phyloP scores from a whole-genome alignment of 495 filamentous ascomycete genomes.

The Aspergillus olivimuriae region DNA sequence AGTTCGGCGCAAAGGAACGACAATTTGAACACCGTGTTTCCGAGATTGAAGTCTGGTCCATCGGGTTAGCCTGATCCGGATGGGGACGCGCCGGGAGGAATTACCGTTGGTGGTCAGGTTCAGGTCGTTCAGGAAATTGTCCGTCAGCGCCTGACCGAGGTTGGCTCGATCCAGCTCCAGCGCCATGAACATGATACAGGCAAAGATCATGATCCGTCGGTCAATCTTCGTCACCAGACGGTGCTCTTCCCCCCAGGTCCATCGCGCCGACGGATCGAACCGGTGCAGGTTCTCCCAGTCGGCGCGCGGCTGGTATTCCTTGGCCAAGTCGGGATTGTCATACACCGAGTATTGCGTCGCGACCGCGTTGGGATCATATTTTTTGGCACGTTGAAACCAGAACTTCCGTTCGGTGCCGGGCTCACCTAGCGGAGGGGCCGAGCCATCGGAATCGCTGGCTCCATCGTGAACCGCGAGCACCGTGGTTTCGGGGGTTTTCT shows the following conservation, averaged over 20 bases:
- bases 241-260: conserved; percentile 43
- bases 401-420: not conserved
- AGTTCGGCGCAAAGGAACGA: conserved; percentile 55
- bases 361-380: conserved; percentile 40
- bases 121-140: conserved; percentile 49
- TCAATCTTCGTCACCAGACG: conserved; percentile 30
- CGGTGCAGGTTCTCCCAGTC: conserved; percentile 47
- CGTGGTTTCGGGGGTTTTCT: not conserved
- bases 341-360: conserved; percentile 47
- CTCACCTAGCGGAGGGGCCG: not conserved
- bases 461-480: not conserved
- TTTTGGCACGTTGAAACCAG: not conserved
- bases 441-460: not conserved
- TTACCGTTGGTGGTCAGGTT: conserved; percentile 46
- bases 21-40: conserved; percentile 55
- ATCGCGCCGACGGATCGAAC: conserved; percentile 44
- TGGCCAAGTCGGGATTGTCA: conserved; percentile 39
- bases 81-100: not conserved
- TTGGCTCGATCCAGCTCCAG: conserved; percentile 68
- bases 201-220: not conserved
- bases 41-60: conserved; percentile 55
- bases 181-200: conserved; percentile 64
- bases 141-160: conserved; percentile 53
- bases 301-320: conserved; percentile 40
- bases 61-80: too few species aligned